Percentiles rank a stretch among this genome's conserved stretches.
These are phyloP conservation scores for Pestalotiopsis sp. DNA, from an alignment of 2,329 filamentous ascomycete species.

Conservation along the genomic window DNA sequence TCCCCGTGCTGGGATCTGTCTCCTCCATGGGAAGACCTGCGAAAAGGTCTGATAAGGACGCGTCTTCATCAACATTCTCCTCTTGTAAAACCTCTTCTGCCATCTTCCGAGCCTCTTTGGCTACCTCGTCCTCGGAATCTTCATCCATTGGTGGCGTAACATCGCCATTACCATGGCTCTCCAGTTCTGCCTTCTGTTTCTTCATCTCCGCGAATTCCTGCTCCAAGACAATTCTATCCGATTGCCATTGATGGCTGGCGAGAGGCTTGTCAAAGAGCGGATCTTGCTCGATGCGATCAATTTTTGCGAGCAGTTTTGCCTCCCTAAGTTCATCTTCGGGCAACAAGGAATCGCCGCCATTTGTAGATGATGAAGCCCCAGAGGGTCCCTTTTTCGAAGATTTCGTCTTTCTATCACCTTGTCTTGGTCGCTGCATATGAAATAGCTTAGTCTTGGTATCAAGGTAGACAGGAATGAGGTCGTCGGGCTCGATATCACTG, in stretches of 20 bases:
- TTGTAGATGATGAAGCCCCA: neutral
- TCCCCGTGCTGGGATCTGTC: constrained; percentile 59
- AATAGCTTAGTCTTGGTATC: constrained; percentile 72
- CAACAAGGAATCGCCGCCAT: constrained; percentile 11
- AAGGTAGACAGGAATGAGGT: constrained; percentile 75
- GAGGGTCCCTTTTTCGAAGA: constrained; percentile 28
- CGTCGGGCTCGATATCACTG: constrained; percentile 74
- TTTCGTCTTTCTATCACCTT: constrained; percentile 44
- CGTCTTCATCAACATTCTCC: constrained; percentile 56
- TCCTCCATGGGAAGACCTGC: constrained; percentile 62
- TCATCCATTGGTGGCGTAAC: constrained; percentile 21
- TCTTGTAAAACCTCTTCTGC: constrained; percentile 58
- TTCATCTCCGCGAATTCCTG: constrained; percentile 59
- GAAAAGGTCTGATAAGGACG: constrained; percentile 56
- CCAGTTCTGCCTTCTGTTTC: constrained; percentile 38
- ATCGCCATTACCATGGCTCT: constrained; percentile 31
- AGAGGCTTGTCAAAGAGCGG: constrained; percentile 70
- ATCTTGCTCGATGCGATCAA: constrained; percentile 77
- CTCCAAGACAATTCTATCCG: constrained; percentile 59
- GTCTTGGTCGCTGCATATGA: constrained; percentile 56
- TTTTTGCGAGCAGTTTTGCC: constrained; percentile 70
- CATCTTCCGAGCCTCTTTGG: constrained; percentile 58
- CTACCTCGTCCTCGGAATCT: constrained; percentile 44
- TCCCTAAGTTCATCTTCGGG: constrained; percentile 48
- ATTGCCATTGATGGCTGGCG: constrained; percentile 68